These are phyloP conservation scores for Solanum aculeatissimum DNA, from an alignment of 305 asterid genomes.

Conservation along the genomic window DNA sequence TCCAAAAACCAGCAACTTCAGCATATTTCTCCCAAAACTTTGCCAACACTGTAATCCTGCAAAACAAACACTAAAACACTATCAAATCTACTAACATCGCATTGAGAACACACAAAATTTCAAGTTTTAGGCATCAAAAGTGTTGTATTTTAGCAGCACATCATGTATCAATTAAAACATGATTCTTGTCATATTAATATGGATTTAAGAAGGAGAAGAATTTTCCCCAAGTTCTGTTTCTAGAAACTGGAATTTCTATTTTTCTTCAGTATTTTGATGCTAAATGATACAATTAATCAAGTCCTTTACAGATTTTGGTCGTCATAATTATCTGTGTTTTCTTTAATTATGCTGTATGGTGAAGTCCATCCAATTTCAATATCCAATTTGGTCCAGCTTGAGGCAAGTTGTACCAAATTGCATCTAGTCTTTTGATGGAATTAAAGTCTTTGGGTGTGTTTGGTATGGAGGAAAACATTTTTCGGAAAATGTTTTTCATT, in stretches of 20 bases:
- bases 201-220: background rate
- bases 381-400: background rate
- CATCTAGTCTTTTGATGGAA: background rate
- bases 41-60: no score
- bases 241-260: background rate
- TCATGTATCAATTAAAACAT: background rate
- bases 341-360: background rate
- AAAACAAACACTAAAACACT: no score
- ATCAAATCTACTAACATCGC: no score
- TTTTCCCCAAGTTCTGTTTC: background rate
- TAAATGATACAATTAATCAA: background rate
- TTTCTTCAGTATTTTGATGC: background rate
- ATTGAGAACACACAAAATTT: no score
- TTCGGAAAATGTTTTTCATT: no score
- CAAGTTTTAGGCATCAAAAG: no score
- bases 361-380: background rate
- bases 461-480: no score
- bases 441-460: no score
- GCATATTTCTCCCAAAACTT: no score
- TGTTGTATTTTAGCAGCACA: no score
- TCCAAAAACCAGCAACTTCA: no score
- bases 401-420: background rate
- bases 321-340: background rate
- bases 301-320: background rate
- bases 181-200: background rate